Evolutionary conservation across 768 basidiomycete species (phyloP).

Genomic region (Gyrodon lividus): DNA sequence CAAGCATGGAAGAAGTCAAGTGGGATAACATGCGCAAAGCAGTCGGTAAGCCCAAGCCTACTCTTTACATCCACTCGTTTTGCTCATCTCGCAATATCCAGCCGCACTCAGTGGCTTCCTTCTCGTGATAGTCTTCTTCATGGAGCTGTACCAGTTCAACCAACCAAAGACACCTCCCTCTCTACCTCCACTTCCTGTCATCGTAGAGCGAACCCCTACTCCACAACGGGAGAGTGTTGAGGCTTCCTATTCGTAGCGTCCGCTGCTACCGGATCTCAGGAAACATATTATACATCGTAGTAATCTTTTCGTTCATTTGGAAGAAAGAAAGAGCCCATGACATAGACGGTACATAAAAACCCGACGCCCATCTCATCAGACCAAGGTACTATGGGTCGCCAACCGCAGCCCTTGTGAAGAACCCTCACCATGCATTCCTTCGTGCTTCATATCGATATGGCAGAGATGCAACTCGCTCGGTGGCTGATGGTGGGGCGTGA

Average conservation of each 20-base stretch:
- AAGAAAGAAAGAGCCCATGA: neutral
- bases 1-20: conserved; percentile 79
- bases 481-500: neutral
- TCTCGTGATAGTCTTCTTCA: conserved; percentile 63
- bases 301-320: conserved; percentile 5
- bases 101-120: conserved; percentile 65
- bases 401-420: neutral
- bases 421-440: neutral
- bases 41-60: conserved; percentile 52
- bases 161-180: conserved; percentile 34
- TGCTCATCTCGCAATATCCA: conserved; percentile 26
- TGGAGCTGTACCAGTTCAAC: conserved; percentile 58
- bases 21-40: conserved; percentile 89
- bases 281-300: conserved; percentile 15
- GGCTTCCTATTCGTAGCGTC: conserved; percentile 15
- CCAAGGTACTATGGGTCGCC: conserved; percentile 3
- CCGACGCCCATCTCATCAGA: conserved; percentile 2
- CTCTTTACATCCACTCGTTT: neutral
- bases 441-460: neutral
- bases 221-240: conserved; percentile 9
- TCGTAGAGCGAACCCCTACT: neutral
- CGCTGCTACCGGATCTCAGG: neutral
- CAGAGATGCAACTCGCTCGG: neutral
- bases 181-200: neutral
- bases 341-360: conserved; percentile 7